Evolutionary conservation across 2,329 filamentous ascomycete species (phyloP), one percentile per base, ranked within the genome.

Genomic region (Pestalotiopsis fici): DNA sequence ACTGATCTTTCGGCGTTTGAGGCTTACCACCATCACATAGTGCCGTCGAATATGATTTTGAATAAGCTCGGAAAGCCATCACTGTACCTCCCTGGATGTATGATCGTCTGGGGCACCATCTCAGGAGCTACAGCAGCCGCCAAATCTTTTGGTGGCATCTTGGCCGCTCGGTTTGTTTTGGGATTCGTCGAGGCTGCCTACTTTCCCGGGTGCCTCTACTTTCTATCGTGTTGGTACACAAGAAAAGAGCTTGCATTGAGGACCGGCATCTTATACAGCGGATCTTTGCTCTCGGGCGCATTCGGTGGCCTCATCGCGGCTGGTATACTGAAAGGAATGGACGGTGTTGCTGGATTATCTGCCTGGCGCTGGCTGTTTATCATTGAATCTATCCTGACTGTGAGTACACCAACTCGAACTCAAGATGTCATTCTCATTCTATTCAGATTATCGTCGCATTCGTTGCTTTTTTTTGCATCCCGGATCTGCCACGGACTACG

Each of bases 241-340:
- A 81, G 86, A 50, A 84, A 85, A 68, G 88, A 87, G 68, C 74
- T 87, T 6, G 84, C 81, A 18, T 76, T 86, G 21, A 78, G 85
- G 18, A 86, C 83, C 57, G 83, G 83, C 7, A 77, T 86, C n/a
- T 78, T 87, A 47, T 87, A 88, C 76, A 84, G 85, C 1, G 88
- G 87, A 0, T 85, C 84, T 1, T 77, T 89, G 21, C 78, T 89
- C 3, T 87, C 86, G 1, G 87, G 87, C 3, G 87, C 88, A 3
- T 90, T 90, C 72, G 86, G 85, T 11, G 87, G 86, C 11, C 70
- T 84, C 9, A 81, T 85, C 27, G 81, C 81, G 2, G 82, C 82
- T 0, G 83, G 87, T 6, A 89, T 91, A 64, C 83, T 85, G 0
- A 77, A 79, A 21, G 85, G 86, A 56, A 83, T 90, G 77, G 82